A percentile compares a stretch with the other conserved stretches of the same genome.
Conservation (phyloP, 306 rosid genomes). For the Arachis stenosperma region DNA sequence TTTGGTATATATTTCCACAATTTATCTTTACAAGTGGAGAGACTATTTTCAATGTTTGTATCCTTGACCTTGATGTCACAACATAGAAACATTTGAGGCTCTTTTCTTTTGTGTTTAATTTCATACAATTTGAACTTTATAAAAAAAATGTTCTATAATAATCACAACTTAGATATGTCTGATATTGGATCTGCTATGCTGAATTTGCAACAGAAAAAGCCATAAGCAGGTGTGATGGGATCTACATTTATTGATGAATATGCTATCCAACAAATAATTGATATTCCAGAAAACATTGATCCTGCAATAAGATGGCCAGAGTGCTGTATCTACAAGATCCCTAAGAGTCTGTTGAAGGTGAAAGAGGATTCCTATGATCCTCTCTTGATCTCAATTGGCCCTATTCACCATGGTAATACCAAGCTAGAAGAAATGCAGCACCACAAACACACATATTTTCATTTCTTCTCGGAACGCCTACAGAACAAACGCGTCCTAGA, state of each 20-base stretch:
- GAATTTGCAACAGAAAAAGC: conserved; percentile 3
- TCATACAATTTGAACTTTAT: not conserved
- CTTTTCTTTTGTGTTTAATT: not conserved
- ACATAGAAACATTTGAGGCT: too few species aligned
- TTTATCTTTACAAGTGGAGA: too few species aligned
- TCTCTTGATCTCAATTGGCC: conserved; percentile 57
- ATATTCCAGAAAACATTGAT: conserved; percentile 39
- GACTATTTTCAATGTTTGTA: too few species aligned
- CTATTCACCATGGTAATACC: conserved; percentile 37
- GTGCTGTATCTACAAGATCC: conserved; percentile 52
- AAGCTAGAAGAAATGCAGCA: conserved; percentile 43
- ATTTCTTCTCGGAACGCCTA: conserved; percentile 37
- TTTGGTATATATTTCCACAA: too few species aligned
- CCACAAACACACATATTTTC: conserved; percentile 32
- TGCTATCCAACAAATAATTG: conserved; percentile 38
- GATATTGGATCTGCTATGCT: conserved; percentile 13
- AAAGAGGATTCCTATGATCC: conserved; percentile 48
- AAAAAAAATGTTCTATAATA: not conserved
- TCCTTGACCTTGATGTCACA: too few species aligned
- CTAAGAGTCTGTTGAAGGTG: conserved; percentile 45
- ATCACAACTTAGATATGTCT: conserved; percentile 7
- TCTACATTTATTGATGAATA: conserved; percentile 8
- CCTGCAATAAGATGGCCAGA: conserved; percentile 28
- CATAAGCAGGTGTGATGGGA: conserved; percentile 27
- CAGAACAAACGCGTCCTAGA: not conserved